Base-by-base conservation (phyloP, 1,284 basidiomycete genomes). In the Naganishia sp. region DNA sequence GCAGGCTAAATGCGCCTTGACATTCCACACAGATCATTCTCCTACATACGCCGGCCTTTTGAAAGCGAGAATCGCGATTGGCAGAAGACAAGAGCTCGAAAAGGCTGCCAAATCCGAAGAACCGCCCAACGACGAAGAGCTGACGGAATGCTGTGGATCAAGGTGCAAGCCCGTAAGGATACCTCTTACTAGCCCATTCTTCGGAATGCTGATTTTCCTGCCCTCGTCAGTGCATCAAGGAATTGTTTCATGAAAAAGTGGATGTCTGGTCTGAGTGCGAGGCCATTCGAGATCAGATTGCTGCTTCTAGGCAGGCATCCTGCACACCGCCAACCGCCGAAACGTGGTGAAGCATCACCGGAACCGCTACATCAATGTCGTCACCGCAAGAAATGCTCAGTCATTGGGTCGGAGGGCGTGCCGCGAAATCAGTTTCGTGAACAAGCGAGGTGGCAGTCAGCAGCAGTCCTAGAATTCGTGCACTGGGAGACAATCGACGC, bases 41-140 rank as follows among this genome's bases (percentile, higher is more conserved):
- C 58, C 58, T 17, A 61, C 58, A 18, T 61, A 41, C 47, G 58
- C 47, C 32, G 50, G 49, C 41, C 58, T 61, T 2, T 39, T 61
- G 13, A 51, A 51, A 39, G 32, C 47, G 9, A 21, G 58, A 32
- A 61, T 61, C 18, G 58, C 58, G 13, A 61, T 61, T 13, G 58
- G 58, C 58, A 61, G 58, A 47, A 61, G 58, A 31, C 58, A 61
- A 61, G 58, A 61, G 32, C 47, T 61, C 10, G 58, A 61, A 46
- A 61, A 51, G 25, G 58, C 35, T 15, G 58, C 58, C 3, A 49
- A 47, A 21, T 51, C 47, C 21, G 58, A 61, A 18, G 58, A 61
- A 51, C 58, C 58, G 9, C 58, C 58, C 3, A 25, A 61, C 25
- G 58, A 61, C 47, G 47, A 61, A 25, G 58, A 61, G 15, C 28